phyloP scores from a whole-genome alignment of 2,329 filamentous ascomycete species.

The Verticillium isaacii region DNA sequence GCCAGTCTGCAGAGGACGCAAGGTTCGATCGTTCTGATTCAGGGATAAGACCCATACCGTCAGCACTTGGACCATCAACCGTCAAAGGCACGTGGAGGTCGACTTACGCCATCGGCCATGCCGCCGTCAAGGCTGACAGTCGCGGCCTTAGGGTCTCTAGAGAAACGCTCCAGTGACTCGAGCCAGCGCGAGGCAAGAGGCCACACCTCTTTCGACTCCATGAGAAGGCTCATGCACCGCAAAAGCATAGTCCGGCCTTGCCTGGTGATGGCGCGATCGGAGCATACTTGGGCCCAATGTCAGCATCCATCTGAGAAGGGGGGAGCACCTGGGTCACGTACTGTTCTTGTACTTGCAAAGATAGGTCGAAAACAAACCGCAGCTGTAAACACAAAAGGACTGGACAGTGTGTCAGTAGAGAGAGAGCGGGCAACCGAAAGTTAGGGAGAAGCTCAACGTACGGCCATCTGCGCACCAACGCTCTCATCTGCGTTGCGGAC shows the following conservation, averaged over 20 bases:
- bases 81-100: not conserved
- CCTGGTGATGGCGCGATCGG: constrained; percentile 30
- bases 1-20: constrained; percentile 14
- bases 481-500: constrained; percentile 40
- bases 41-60: not conserved
- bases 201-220: constrained; percentile 46
- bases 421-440: not conserved
- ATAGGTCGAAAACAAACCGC: constrained; percentile 47
- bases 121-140: constrained; percentile 36
- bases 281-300: constrained; percentile 30
- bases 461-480: constrained; percentile 49
- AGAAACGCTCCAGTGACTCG: constrained; percentile 43
- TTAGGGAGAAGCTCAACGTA: constrained; percentile 16
- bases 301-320: not conserved
- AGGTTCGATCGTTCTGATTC: constrained; percentile 23
- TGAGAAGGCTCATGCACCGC: constrained; percentile 38
- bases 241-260: constrained; percentile 42
- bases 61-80: not conserved
- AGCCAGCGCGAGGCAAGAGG: constrained; percentile 48
- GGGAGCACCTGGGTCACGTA: constrained; percentile 20
- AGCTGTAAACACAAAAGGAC: constrained; percentile 51
- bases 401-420: constrained; percentile 11
- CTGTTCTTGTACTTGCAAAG: constrained; percentile 45
- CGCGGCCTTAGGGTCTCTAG: constrained; percentile 34
- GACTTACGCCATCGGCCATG: constrained; percentile 41